Conservation (phyloP, 1,284 basidiomycete species). For the Phylloboletellus chloephorus region DNA sequence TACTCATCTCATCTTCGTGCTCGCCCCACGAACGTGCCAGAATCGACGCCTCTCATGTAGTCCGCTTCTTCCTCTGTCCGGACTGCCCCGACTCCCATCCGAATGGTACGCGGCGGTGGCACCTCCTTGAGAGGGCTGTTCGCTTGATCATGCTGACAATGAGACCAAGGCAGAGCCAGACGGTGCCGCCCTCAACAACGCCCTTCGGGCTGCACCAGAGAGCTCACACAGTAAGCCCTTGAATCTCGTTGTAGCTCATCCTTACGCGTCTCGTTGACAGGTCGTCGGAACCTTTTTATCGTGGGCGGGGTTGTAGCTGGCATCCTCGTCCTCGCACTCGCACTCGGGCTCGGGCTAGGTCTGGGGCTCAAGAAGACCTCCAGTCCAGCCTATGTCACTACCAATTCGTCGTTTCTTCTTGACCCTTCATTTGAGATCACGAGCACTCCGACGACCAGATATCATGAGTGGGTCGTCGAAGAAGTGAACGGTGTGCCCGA, state of each 20-base stretch:
- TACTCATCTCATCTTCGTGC: not conserved
- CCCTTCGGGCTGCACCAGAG: not conserved
- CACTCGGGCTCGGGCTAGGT: slow-evolving; percentile 28
- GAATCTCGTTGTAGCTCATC: not conserved
- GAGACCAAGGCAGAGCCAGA: slow-evolving; percentile 11
- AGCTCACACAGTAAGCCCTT: slow-evolving; percentile 12
- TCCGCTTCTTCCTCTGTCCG: not conserved
- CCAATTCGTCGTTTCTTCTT: slow-evolving; percentile 30
- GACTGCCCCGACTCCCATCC: not conserved
- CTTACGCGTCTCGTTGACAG: slow-evolving; percentile 14
- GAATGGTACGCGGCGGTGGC: slow-evolving; percentile 15
- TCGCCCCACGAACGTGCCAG: slow-evolving; percentile 12
- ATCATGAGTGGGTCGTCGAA: slow-evolving; percentile 30
- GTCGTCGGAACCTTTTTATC: slow-evolving; percentile 18
- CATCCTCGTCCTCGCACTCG: slow-evolving; percentile 20
- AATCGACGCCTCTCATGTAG: slow-evolving; percentile 17
- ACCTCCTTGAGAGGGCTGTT: slow-evolving; percentile 11
- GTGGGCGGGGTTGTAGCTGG: slow-evolving; percentile 11
- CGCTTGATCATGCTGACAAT: slow-evolving; percentile 5
- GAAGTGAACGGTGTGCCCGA: slow-evolving; percentile 29
- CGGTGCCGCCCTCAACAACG: not conserved
- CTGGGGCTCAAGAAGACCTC: slow-evolving; percentile 26
- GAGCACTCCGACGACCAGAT: slow-evolving; percentile 28
- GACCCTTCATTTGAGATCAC: slow-evolving; percentile 27
- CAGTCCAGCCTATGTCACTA: slow-evolving; percentile 16